Evolutionary conservation across 2,329 filamentous ascomycete species (phyloP), one percentile per base, ranked within the genome.

Genomic region (Cytospora paraplurivora): DNA sequence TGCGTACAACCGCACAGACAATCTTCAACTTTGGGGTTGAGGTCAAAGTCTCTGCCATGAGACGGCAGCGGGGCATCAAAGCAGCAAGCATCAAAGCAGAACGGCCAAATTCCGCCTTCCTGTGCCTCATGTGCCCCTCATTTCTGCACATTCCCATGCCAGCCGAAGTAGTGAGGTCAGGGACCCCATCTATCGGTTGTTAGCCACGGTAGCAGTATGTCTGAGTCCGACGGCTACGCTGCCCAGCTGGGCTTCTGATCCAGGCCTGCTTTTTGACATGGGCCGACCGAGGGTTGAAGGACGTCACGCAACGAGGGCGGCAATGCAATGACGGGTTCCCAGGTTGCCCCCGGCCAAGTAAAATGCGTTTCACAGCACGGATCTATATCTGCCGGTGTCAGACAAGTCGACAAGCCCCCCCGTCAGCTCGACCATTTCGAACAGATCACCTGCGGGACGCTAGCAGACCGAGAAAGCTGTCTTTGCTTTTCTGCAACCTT

Each of bases 121-220:
- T 32, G 11, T 35, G 52, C 37, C 27, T 32, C 27, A 19, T 10
- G 32, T 12, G 47, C 56, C 19, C 33, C n/a, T 33, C 49, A 8
- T 44, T 59, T 19, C 50, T 60, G 37, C 58, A 47, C 49, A 53
- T n/a, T 54, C 10, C 58, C 58, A 44, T 54, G 10, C 57, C 58
- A 27, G 50, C 27, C 50, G 32, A 44, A 44, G 41, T n/a, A 44
- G 41, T 44, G 15, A 8, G 1, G 15, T 41, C 15, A 41, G 13
- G 38, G 27, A 27, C 27, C 15, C 17, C 38, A 41, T 15, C 35
- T 37, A 37, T 37, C 35, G 8, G 35, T 10, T 6, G 35, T 37
- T 37, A 37, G 8, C 12, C 38, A 41, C 2, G 12, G 13, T 17
- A 17, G 38, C 38, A 7, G 38, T 41, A 41, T 41, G 38, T 41